A percentile compares a stretch with the other conserved stretches of the same genome.
Conservation (phyloP, 495 filamentous ascomycete species). For the Glonium stellatum region DNA sequence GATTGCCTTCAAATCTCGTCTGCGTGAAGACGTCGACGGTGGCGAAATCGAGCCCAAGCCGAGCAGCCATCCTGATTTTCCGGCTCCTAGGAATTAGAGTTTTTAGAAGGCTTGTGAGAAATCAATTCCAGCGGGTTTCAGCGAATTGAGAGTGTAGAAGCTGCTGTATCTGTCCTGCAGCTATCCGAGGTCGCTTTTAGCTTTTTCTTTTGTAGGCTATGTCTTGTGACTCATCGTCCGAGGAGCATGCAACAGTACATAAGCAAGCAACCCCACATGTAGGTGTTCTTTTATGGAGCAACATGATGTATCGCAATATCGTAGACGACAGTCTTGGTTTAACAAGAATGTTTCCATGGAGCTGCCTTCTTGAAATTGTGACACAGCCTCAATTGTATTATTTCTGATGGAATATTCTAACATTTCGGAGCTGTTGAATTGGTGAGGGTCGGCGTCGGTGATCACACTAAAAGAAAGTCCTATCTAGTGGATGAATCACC, state of each 20-base stretch:
- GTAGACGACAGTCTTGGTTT: background rate
- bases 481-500: background rate
- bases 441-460: too few relatives aligned
- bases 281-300: background rate
- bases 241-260: background rate
- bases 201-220: background rate
- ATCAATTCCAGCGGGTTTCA: too few relatives aligned
- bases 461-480: background rate
- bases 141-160: background rate
- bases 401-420: too few relatives aligned
- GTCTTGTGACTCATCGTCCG: background rate
- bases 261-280: background rate
- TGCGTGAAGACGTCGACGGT: slow-evolving; percentile 61
- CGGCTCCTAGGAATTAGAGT: too few relatives aligned
- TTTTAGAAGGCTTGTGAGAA: too few relatives aligned
- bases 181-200: background rate
- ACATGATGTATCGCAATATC: background rate
- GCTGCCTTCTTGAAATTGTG: background rate
- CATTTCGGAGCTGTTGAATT: too few relatives aligned
- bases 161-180: background rate
- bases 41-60: background rate
- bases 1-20: slow-evolving; percentile 55
- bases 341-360: background rate
- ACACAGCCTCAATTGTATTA: too few relatives aligned
- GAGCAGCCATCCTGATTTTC: too few relatives aligned